phyloP scores from a whole-genome alignment of 495 filamentous ascomycete genomes.

The Neurospora sp. region DNA sequence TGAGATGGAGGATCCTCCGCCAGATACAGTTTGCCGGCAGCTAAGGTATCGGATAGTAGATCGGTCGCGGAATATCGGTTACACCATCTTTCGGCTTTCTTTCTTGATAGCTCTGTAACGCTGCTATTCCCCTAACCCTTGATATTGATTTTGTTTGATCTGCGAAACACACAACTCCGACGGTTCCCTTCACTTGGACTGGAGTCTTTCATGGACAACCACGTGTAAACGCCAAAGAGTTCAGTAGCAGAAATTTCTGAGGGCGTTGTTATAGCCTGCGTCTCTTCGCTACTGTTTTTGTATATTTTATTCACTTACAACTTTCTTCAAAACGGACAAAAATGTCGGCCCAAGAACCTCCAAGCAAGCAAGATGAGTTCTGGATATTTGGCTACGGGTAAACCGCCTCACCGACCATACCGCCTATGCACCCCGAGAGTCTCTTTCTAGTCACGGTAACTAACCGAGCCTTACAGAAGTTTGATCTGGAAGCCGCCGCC shows the following conservation, averaged over 20 bases:
- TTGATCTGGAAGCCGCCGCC: conserved; percentile 98
- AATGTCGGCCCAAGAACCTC: conserved; percentile 14
- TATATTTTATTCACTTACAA: not conserved
- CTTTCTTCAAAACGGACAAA: not conserved
- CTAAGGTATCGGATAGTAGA: too few species aligned
- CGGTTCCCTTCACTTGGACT: not conserved
- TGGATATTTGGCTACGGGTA: conserved; percentile 94
- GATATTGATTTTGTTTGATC: not conserved
- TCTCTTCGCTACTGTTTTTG: too few species aligned
- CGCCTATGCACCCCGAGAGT: not conserved
- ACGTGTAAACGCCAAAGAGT: not conserved
- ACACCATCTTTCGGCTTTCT: not conserved
- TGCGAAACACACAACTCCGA: not conserved
- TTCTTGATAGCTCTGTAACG: not conserved
- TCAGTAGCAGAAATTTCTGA: not conserved
- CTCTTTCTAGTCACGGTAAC: conserved; percentile 9
- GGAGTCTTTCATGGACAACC: not conserved
- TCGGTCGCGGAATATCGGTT: too few species aligned
- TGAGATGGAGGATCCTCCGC: not conserved
- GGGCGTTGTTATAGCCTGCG: too few species aligned
- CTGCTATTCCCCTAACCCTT: not conserved
- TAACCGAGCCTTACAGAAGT: conserved; percentile 47
- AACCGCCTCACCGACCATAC: conserved; percentile 14
- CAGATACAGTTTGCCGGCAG: not conserved
- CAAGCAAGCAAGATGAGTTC: conserved; percentile 43